Conservation (phyloP, 2,329 filamentous ascomycete genomes). For the Penicillium sp. region DNA sequence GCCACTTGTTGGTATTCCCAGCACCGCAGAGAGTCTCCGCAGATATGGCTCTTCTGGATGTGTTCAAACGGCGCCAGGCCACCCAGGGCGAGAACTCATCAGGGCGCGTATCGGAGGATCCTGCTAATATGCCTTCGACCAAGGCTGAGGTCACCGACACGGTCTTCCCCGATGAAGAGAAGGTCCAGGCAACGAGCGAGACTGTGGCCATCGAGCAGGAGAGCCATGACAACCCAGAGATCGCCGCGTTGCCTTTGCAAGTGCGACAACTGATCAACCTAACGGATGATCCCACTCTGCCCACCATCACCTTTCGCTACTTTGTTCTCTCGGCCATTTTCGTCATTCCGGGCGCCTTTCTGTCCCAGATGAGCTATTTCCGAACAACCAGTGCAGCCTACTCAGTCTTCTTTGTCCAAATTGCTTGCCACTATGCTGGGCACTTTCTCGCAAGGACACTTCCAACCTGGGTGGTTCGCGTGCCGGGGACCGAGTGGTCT, state of each 20-base stretch:
- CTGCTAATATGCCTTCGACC: background rate
- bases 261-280: constrained; percentile 56
- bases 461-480: constrained; percentile 44
- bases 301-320: constrained; percentile 57
- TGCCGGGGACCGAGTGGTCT: constrained; percentile 46
- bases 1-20: background rate
- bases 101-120: background rate
- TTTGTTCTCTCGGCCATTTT: constrained; percentile 54
- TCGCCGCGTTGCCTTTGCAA: constrained; percentile 51
- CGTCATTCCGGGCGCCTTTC: constrained; percentile 53
- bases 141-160: constrained; percentile 3
- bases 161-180: constrained; percentile 17
- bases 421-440: constrained; percentile 53
- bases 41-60: constrained; percentile 9
- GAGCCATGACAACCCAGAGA: constrained; percentile 47
- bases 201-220: constrained; percentile 23
- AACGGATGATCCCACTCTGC: constrained; percentile 52
- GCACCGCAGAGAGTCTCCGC: background rate
- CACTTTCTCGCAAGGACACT: constrained; percentile 50
- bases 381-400: constrained; percentile 56
- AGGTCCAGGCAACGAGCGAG: constrained; percentile 13
- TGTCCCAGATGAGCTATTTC: constrained; percentile 54
- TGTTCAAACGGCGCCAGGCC: constrained; percentile 6
- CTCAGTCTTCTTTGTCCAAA: constrained; percentile 59
- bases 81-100: background rate